Evolutionary conservation across 208 protist species (phyloP).

Genomic region (Trichomonas tenax): DNA sequence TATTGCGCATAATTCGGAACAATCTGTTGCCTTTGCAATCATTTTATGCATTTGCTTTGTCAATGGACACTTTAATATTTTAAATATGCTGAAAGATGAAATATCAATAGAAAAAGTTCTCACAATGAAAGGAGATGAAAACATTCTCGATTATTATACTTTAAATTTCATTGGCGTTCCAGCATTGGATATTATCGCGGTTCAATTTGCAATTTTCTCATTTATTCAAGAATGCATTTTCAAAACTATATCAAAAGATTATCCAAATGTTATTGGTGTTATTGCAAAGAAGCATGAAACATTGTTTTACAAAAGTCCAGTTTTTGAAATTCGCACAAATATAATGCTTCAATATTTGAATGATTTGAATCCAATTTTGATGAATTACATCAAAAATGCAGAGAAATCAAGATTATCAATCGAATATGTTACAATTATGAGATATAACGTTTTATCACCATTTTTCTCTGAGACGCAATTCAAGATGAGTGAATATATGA

Average conservation of each 20-base stretch:
- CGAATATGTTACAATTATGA: neutral
- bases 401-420: neutral
- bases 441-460: neutral
- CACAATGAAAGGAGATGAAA: neutral
- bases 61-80: neutral
- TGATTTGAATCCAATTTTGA: neutral
- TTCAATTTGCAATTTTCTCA: neutral
- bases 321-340: neutral
- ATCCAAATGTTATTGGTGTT: neutral
- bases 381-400: neutral
- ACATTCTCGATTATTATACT: neutral
- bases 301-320: neutral
- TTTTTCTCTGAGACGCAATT: neutral
- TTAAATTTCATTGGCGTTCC: neutral
- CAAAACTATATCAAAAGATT: neutral
- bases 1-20: neutral
- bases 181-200: neutral
- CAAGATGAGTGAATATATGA: neutral
- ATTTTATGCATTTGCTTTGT: neutral
- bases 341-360: neutral
- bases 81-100: neutral
- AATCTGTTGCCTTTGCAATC: neutral
- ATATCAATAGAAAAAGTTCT: neutral
- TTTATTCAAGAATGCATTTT: neutral
- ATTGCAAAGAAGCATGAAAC: neutral